Evolutionary conservation across 768 basidiomycete species (phyloP), one percentile per base, ranked within the genome.

Genomic region (Mycena polygramma): DNA sequence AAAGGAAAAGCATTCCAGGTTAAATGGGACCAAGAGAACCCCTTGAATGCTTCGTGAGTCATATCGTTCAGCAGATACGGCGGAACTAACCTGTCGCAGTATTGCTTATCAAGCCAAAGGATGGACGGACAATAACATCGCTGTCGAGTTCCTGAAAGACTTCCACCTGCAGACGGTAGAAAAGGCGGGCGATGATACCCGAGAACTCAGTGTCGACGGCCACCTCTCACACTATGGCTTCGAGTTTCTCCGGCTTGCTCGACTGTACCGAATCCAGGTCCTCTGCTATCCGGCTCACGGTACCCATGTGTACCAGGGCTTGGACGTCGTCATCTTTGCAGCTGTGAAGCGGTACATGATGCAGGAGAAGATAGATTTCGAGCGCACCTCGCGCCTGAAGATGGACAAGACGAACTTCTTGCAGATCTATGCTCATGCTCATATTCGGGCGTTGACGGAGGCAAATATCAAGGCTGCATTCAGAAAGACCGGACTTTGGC

Each of bases 261-360:
- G 73, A 0, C 54, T 74, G 2, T 60, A 84, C 69, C 74, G 79
- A 2, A 86, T 88, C 36, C 68, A 78, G 20, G 70, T 87, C 6
- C 66, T 87, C 0, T 84, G 82, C 65, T 87, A 87, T 76, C 86
- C 83, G 14, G 70, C 85, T 14, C 85, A 88, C 66, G 63, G 74
- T 4, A 87, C 83, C 0, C 87, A 88, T 68, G 66, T 83, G 43
- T 84, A 82, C 54, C 86, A 87, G 68, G 83, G 82, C 0, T 80
- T 85, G 26, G 84, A 87, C 70, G 78, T 87, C 45, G 82, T 81
- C 4, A 75, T 79, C 26, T 84, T 83, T 43, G 58, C 63, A 2
- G 45, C 72, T 5, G 63, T 86, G 8, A 86, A 86, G 69, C 20
- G 36, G 2, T 68, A 41, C n/a, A 80, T 75, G 78, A 72, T 48